Base-by-base conservation (phyloP, 768 basidiomycete species). In the Aureoboletus auriporus region DNA sequence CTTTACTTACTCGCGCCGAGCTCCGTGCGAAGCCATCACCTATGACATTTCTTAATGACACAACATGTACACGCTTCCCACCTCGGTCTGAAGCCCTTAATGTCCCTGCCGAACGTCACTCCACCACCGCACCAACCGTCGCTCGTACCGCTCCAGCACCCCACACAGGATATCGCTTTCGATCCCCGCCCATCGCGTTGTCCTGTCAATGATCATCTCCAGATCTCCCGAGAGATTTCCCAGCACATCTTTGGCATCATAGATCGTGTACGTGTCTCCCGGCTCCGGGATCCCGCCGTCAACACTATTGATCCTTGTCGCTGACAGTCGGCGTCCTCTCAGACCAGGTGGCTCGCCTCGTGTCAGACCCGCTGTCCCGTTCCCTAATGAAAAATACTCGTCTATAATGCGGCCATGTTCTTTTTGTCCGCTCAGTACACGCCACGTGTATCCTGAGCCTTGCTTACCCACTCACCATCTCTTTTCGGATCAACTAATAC, bases 101-200 rank as follows among this genome's bases (percentile, higher is more conserved):
- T 53, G 45, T 48, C 46, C 53, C 37, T 44, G 40, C 39, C 45
- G 44, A 46, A 39, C 56, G 49, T 54, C 51, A 30, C 62, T 66
- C 75, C 73, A 74, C 77, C 80, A 78, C 46, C 74, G 68, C 54
- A 69, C 57, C 31, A 92, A 51, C 42, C 87, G 70, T 51, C 79
- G 70, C 67, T 93, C 92, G 47, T 81, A 83, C 43, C 69, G 65
- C 63, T 85, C 84, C 27, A 90, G 71, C 13, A 86, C 73, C 9
- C 62, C 66, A 3, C 71, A 65, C 38, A 94, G 37, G 51, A 79
- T 75, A 44, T 78, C 76, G 17, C 64, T 67, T 1, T 67, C 65
- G 6, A 85, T 76, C 1, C 88, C 85, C 1, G 75, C 65, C 72
- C 83, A 81, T 36, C 61, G 46, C 6, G 77, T 79, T 0, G 73